A percentile compares a stretch with the other conserved stretches of the same genome.
Evolutionary conservation across 352 stramenopile species (phyloP).

Genomic region (Pythium chondricola): DNA sequence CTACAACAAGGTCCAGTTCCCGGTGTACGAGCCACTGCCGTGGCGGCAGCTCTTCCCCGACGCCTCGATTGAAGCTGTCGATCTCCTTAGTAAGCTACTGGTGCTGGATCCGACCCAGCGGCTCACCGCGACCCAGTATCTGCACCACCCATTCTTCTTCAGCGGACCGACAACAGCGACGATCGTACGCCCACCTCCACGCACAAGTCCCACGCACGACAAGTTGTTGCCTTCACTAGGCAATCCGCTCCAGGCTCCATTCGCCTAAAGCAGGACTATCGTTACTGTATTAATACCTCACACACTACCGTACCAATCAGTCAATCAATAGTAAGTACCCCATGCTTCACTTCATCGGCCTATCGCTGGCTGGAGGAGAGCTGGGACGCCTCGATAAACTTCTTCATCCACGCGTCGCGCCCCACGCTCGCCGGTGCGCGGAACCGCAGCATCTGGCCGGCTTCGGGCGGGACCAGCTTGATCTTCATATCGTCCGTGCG

Average conservation of each 20-base stretch:
- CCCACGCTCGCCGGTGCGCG: constrained; percentile 64
- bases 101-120: constrained; percentile 27
- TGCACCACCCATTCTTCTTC: constrained; percentile 12
- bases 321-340: too few species aligned
- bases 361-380: too few species aligned
- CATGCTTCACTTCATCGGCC: too few species aligned
- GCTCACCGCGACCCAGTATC: constrained; percentile 36
- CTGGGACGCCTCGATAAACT: constrained; percentile 63
- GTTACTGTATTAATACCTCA: not conserved
- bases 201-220: too few species aligned
- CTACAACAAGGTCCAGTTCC: constrained; percentile 66
- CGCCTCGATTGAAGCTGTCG: constrained; percentile 26
- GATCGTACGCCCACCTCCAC: too few species aligned
- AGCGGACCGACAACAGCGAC: too few species aligned
- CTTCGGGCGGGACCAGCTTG: constrained; percentile 64
- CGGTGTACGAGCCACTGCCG: constrained; percentile 36
- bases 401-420: constrained; percentile 73
- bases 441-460: constrained; percentile 65
- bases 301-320: too few species aligned
- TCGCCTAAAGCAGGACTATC: constrained; percentile 5
- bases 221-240: constrained; percentile 8
- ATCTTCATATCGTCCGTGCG: constrained; percentile 79
- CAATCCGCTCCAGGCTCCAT: constrained; percentile 11
- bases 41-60: constrained; percentile 45
- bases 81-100: constrained; percentile 42